These are phyloP conservation scores for Sporothrix pseudoabietina DNA, from an alignment of 2,329 filamentous ascomycete genomes.

Conservation along the genomic window DNA sequence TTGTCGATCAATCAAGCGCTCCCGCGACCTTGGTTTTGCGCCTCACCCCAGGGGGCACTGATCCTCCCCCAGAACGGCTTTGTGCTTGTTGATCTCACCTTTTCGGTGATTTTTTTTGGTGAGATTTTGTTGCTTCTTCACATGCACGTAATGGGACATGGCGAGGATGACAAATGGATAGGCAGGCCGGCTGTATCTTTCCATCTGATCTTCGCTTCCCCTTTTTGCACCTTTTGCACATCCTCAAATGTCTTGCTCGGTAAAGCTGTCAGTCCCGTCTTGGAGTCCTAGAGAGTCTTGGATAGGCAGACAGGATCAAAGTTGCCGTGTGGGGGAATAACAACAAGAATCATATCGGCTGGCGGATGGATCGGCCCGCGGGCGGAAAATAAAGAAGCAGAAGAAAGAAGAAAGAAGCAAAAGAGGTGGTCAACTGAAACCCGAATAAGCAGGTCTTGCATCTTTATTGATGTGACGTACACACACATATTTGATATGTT, in stretches of 20 bases:
- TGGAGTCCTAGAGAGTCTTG: background rate
- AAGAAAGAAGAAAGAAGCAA: background rate
- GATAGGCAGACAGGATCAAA: background rate
- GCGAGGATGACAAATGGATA: background rate
- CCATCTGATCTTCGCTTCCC: conserved; percentile 5
- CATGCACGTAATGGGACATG: background rate
- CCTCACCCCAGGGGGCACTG: background rate
- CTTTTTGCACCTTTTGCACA: background rate
- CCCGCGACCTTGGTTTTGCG: conserved; percentile 10
- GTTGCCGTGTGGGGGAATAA: background rate
- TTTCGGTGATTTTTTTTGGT: background rate
- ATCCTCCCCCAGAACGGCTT: background rate
- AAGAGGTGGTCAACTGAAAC: background rate
- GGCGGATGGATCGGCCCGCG: conserved; percentile 20
- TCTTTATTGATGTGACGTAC: background rate
- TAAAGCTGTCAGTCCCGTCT: background rate
- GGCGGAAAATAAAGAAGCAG: background rate
- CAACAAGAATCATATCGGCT: background rate
- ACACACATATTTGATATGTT: background rate
- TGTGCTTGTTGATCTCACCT: background rate
- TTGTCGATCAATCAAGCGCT: conserved; percentile 24
- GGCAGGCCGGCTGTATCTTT: background rate
- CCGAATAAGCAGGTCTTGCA: background rate
- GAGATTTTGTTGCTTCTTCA: background rate
- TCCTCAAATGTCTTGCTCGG: background rate